Evolutionary conservation across 1,284 basidiomycete genomes (phyloP), one percentile per base, ranked within the genome.

Genomic region (Ustilago loliicola): DNA sequence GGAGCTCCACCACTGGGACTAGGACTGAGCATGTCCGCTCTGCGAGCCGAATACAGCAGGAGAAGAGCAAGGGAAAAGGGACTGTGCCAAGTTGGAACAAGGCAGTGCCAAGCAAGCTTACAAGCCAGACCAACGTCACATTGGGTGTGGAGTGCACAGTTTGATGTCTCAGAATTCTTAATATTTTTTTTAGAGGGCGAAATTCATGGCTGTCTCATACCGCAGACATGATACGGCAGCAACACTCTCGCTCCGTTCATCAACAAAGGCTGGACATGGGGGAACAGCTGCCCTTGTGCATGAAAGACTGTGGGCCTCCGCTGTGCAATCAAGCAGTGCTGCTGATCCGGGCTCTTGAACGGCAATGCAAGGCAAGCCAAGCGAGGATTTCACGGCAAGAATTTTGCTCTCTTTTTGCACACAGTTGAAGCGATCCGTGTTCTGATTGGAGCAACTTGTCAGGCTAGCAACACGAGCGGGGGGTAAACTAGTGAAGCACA

Each of bases 111-210:
- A 61, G 48, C 59, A 34, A 38, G 27, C 21, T 19, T 27, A 50
- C 48, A 50, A 29, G 23, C 48, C 15, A 29, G 19, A 34, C 50
- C 36, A 40, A 61, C 59, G 59, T 61, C 59, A 58, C 45, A 48
- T 29, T n/a, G 27, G 32, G 10, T 21, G 45, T 58, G 56, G 29
- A 48, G 45, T 32, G 23, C 34, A 58, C 27, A 32, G 45, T 58
- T 58, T 50, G 56, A 48, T 58, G 56, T 58, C 56, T 58, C 30
- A 50, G 30, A 50, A 58, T 23, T 25, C 21, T 11, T 47, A 29
- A 23, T 47, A n/a, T 2, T 45, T 17, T 15, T 15, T 27, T 25
- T 55, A 34, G n/a, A 32, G 9, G 9, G 48, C 23, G 25, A 53
- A 45, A 29, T 45, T 45, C 55, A 57, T 56, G 34, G 32, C 38